A percentile compares a stretch with the other conserved stretches of the same genome.
Evolutionary conservation across 2,329 filamentous ascomycete genomes (phyloP).

Genomic region (Beauveria rudraprayagi): DNA sequence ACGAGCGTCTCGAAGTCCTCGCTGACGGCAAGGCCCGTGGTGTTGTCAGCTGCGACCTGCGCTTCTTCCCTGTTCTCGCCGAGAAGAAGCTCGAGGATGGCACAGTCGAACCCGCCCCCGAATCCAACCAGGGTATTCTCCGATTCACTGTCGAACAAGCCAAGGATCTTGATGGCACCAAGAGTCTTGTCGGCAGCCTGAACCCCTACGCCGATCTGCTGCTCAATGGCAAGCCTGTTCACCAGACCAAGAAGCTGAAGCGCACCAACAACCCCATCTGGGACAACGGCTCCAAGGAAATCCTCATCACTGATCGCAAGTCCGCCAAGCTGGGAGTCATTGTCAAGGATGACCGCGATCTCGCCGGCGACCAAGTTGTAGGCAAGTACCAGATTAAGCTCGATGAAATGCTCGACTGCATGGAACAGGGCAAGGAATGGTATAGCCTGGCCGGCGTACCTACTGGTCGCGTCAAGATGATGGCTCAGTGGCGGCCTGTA

Average conservation of each 20-base stretch:
- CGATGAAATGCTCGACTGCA: conserved; percentile 84
- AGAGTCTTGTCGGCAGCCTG: conserved; percentile 83
- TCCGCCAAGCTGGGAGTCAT: conserved; percentile 83
- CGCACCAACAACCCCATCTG: conserved; percentile 96
- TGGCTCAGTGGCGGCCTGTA: conserved; percentile 91
- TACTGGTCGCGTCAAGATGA: conserved; percentile 82
- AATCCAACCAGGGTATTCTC: conserved; percentile 87
- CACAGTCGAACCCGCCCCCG: conserved; percentile 69
- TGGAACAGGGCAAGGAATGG: conserved; percentile 92
- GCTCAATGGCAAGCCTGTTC: conserved; percentile 86
- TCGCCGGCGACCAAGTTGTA: conserved; percentile 73
- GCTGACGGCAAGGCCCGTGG: conserved; percentile 79
- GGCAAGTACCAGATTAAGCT: conserved; percentile 94
- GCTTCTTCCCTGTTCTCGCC: conserved; percentile 91
- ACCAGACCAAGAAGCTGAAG: conserved; percentile 86
- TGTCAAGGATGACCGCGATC: conserved; percentile 90
- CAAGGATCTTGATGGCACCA: conserved; percentile 87
- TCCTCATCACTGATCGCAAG: conserved; percentile 90
- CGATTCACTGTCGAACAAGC: conserved; percentile 91
- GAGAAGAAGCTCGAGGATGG: conserved; percentile 65
- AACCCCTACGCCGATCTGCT: conserved; percentile 80
- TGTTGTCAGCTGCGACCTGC: conserved; percentile 69
- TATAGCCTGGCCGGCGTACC: conserved; percentile 78
- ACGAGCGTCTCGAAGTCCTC: conserved; percentile 75
- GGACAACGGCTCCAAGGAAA: conserved; percentile 85